phyloP scores from a whole-genome alignment of 2,329 filamentous ascomycete species.

The Exophiala phaeomuriformis region DNA sequence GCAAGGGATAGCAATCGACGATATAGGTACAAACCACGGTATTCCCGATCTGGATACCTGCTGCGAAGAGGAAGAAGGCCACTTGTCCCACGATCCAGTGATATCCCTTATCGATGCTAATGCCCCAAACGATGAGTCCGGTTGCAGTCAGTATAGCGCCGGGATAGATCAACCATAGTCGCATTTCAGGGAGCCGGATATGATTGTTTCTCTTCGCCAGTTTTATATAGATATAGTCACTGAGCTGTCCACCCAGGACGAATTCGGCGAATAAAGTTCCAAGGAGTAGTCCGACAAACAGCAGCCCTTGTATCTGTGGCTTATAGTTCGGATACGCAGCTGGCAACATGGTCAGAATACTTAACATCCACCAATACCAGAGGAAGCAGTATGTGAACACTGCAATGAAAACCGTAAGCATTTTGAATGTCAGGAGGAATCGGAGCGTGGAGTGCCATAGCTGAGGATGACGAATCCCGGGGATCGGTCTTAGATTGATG shows the following conservation, averaged over 20 bases:
- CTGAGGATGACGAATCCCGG: constrained; percentile 8
- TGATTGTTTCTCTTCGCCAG: constrained; percentile 2
- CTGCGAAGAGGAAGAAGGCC: constrained; percentile 11
- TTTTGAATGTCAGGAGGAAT: not conserved
- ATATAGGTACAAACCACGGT: constrained; percentile 10
- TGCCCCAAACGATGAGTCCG: constrained; percentile 6
- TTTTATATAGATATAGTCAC: constrained; percentile 5
- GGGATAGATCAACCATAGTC: constrained; percentile 11
- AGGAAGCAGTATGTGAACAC: constrained; percentile 4
- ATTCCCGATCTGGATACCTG: constrained; percentile 11
- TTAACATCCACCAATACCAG: constrained; percentile 13
- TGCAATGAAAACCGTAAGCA: constrained; percentile 4
- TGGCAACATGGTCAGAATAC: constrained; percentile 6
- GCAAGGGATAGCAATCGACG: constrained; percentile 10
- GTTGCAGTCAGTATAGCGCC: constrained; percentile 5
- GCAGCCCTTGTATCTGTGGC: constrained; percentile 7
- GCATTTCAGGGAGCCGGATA: constrained; percentile 4
- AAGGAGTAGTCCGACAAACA: constrained; percentile 6
- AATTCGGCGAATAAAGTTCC: constrained; percentile 9
- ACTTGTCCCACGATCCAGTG: constrained; percentile 13
- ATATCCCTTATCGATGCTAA: constrained; percentile 3
- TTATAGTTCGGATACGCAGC: constrained; percentile 9
- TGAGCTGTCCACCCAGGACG: constrained; percentile 9
- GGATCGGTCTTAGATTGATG: constrained; percentile 7
- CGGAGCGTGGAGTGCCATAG: not conserved